Percentiles rank a stretch among this genome's conserved stretches.
phyloP scores from a whole-genome alignment of 495 filamentous ascomycete species.

The Neurospora tetraspora region DNA sequence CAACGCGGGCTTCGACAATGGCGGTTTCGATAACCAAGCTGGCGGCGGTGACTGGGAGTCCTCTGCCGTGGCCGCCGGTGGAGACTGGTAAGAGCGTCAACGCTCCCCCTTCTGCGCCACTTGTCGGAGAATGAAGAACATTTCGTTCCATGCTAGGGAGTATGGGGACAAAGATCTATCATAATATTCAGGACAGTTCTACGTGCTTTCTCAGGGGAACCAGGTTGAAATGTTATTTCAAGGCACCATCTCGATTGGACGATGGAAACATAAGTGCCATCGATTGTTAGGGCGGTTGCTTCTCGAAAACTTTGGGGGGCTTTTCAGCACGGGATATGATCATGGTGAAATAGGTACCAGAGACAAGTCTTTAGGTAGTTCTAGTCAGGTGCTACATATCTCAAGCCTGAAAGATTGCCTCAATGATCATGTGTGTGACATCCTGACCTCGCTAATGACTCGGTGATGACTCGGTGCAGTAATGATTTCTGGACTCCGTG shows the following conservation, averaged over 20 bases:
- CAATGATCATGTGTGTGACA: not conserved
- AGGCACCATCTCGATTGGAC: not conserved
- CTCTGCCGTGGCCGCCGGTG: not conserved
- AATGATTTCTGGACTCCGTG: not conserved
- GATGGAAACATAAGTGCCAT: not conserved
- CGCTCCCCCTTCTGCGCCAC: not conserved
- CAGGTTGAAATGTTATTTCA: not conserved
- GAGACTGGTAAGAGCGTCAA: slow-evolving; percentile 9
- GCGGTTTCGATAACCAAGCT: slow-evolving; percentile 1
- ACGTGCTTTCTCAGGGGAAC: not conserved
- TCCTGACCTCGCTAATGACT: not conserved
- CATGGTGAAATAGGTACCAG: not conserved
- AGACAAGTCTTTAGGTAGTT: not conserved
- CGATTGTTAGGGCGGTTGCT: not conserved
- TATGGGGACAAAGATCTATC: not conserved
- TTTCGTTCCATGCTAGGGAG: not conserved
- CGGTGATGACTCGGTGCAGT: not conserved
- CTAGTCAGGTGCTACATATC: not conserved
- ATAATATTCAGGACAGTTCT: not conserved
- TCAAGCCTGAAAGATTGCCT: not conserved
- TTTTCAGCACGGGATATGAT: not conserved
- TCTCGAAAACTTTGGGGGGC: not conserved
- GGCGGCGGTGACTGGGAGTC: not conserved
- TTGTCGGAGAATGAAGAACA: not conserved
- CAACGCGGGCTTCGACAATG: not conserved